These are phyloP conservation scores for Novymonas esmeraldas DNA, from an alignment of 208 protist species.

Conservation along the genomic window DNA sequence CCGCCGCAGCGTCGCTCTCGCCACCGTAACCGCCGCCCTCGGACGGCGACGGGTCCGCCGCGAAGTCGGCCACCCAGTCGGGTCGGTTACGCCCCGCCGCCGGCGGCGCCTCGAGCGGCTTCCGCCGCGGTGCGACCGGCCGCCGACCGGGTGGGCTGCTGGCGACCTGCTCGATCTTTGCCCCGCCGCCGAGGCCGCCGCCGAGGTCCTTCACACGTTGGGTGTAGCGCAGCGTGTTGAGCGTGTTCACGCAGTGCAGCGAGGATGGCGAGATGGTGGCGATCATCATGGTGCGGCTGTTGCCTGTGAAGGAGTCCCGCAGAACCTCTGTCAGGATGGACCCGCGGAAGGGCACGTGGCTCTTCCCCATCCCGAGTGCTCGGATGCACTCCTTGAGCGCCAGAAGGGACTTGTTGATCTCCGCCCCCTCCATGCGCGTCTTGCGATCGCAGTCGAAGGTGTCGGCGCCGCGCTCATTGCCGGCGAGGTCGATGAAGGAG, in stretches of 20 bases:
- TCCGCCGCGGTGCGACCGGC: constrained; percentile 18
- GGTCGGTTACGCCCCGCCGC: constrained; percentile 62
- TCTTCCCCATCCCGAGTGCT: constrained; percentile 94
- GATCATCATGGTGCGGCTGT: constrained; percentile 97
- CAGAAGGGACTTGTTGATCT: constrained; percentile 99
- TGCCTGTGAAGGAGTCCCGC: constrained; percentile 97
- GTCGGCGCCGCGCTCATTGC: constrained; percentile 97
- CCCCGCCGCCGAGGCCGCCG: constrained; percentile 43
- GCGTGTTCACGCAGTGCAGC: constrained; percentile 94
- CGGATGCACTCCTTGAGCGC: constrained; percentile 99
- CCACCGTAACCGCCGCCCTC: constrained; percentile 15
- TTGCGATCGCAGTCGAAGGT: constrained; percentile 94
- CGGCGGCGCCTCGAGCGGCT: constrained; percentile 52
- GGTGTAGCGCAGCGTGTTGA: constrained; percentile 99
- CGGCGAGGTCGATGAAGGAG: constrained; percentile 99
- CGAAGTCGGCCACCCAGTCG: constrained; percentile 84
- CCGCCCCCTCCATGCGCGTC: constrained; percentile 97
- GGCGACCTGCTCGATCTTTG: constrained; percentile 53
- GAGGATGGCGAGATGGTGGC: constrained; percentile 94
- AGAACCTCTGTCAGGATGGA: constrained; percentile 98
- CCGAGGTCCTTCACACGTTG: constrained; percentile 96
- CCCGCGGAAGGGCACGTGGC: constrained; percentile 98
- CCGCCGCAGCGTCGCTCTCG: constrained; percentile 3
- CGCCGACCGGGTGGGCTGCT: constrained; percentile 22
- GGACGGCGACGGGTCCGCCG: constrained; percentile 24